Evolutionary conservation across 805 yeast species (phyloP).

Genomic region (Zygoascus ofunaensis): DNA sequence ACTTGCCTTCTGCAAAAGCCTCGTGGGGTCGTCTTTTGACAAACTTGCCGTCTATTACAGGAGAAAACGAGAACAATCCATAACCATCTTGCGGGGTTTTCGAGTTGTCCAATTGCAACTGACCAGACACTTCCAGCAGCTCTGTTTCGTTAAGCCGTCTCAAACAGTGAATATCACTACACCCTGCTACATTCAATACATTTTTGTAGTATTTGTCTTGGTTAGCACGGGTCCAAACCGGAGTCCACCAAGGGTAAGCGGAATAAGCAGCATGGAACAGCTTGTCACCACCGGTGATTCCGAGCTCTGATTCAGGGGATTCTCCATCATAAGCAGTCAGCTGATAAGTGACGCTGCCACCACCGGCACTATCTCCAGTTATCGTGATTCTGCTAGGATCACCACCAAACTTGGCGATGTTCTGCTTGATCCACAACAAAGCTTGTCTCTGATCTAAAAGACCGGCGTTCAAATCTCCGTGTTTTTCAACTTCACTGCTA

Average conservation of each 20-base stretch:
- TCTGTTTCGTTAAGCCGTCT: slow-evolving; percentile 4
- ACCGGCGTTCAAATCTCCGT: slow-evolving; percentile 26
- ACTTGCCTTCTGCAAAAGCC: slow-evolving; percentile 9
- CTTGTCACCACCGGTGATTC: neutral
- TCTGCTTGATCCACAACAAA: slow-evolving; percentile 29
- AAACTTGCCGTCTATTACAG: slow-evolving; percentile 13
- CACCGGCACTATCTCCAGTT: slow-evolving; percentile 34
- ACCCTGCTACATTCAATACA: slow-evolving; percentile 7
- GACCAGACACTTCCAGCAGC: neutral
- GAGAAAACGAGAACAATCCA: slow-evolving; percentile 11
- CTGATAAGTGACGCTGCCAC: slow-evolving; percentile 11
- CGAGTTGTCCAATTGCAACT: neutral
- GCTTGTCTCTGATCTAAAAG: slow-evolving; percentile 31
- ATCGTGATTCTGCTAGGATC: slow-evolving; percentile 28
- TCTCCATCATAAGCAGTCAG: slow-evolving; percentile 13
- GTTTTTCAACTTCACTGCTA: slow-evolving; percentile 18
- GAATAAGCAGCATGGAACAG: slow-evolving; percentile 12
- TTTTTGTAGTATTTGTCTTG: slow-evolving; percentile 8
- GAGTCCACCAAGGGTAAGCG: slow-evolving; percentile 13
- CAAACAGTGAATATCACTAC: slow-evolving; percentile 11
- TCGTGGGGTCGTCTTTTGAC: slow-evolving; percentile 4
- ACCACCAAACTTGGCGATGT: slow-evolving; percentile 32
- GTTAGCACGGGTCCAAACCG: slow-evolving; percentile 6
- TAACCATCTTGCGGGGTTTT: slow-evolving; percentile 10
- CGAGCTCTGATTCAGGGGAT: neutral